These are phyloP conservation scores for Coprinopsis sp. DNA, from an alignment of 768 basidiomycete species.

Conservation along the genomic window DNA sequence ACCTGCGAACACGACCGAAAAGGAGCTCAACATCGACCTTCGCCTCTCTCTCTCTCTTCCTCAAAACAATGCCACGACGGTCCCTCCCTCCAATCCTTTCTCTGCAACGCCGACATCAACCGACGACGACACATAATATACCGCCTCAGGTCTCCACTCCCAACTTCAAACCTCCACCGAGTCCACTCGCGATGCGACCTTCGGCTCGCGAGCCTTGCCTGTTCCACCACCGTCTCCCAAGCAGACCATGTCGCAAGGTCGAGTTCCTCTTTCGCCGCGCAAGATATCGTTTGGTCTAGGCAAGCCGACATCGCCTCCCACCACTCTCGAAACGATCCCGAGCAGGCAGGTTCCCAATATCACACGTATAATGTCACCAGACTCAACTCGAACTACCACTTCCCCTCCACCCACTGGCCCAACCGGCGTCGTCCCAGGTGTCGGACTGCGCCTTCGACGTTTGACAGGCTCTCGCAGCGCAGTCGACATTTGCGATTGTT, in stretches of 20 bases:
- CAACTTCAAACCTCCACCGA: background rate
- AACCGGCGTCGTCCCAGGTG: background rate
- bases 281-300: background rate
- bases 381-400: background rate
- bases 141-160: background rate
- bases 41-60: slow-evolving; percentile 1
- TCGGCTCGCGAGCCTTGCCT: background rate
- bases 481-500: background rate
- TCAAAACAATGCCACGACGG: background rate
- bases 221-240: too few relatives aligned
- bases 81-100: background rate
- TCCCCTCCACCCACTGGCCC: background rate
- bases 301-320: background rate
- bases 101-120: background rate
- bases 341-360: background rate
- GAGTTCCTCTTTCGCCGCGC: background rate
- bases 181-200: background rate
- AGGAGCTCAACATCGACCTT: background rate
- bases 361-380: background rate
- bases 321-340: too few relatives aligned
- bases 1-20: too few relatives aligned
- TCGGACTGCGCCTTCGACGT: background rate
- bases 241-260: background rate
- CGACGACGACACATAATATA: background rate
- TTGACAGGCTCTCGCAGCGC: background rate